Conservation (phyloP, 192 early-diverging fungal species). For the Paraglomus brasilianum region DNA sequence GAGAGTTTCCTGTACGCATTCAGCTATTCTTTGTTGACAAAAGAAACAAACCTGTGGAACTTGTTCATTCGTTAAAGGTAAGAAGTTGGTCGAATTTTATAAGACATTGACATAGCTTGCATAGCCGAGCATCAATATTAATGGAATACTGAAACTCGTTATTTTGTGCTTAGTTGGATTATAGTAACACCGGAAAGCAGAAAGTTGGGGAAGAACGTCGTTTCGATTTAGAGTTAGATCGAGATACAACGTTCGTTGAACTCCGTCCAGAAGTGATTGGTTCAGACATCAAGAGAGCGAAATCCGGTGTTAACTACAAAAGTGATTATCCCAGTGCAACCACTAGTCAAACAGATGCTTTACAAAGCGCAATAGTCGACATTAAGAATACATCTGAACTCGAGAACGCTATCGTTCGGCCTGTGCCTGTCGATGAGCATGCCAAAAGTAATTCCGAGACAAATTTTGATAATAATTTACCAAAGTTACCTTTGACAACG, state of each 20-base stretch:
- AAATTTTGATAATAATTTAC: too few relatives aligned
- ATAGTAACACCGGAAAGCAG: conserved; percentile 62
- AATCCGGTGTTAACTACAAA: conserved; percentile 7
- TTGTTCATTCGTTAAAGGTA: conserved; percentile 79
- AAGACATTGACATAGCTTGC: background rate
- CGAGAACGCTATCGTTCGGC: too few relatives aligned
- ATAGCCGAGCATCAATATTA: background rate
- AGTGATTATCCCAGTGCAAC: conserved; percentile 25
- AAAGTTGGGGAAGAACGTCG: conserved; percentile 70
- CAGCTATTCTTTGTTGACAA: conserved; percentile 81
- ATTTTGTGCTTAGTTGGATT: conserved; percentile 59
- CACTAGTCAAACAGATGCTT: background rate
- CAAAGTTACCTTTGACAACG: too few relatives aligned
- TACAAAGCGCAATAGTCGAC: too few relatives aligned
- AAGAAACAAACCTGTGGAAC: conserved; percentile 80
- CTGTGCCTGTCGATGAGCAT: too few relatives aligned
- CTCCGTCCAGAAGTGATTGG: background rate
- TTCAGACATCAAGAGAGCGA: conserved; percentile 1
- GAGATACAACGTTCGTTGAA: conserved; percentile 66
- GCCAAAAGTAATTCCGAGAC: too few relatives aligned
- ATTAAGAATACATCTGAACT: too few relatives aligned
- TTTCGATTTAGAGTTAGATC: conserved; percentile 83
- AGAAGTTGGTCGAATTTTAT: conserved; percentile 22
- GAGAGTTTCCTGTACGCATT: conserved; percentile 86
- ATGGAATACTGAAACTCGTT: background rate